Evolutionary conservation across 1,284 basidiomycete species (phyloP).

Genomic region (Rhizoctonia solani): DNA sequence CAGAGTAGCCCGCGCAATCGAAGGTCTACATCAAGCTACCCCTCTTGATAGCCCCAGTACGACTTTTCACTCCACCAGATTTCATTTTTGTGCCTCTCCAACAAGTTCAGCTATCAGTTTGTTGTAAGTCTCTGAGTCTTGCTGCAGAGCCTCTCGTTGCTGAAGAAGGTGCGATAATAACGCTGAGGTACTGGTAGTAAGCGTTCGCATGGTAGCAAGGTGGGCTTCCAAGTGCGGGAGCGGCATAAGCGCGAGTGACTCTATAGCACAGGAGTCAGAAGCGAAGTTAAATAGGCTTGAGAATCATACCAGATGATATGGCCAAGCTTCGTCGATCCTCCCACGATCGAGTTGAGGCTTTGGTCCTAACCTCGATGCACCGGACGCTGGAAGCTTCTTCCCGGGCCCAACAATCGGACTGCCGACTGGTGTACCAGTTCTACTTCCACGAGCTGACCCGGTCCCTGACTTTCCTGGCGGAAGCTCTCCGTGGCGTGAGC

Average conservation of each 20-base stretch:
- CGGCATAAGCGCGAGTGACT: slow-evolving; percentile 70
- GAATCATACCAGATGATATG: slow-evolving; percentile 65
- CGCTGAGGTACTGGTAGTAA: slow-evolving; percentile 73
- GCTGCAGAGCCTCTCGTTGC: slow-evolving; percentile 78
- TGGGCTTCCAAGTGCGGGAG: slow-evolving; percentile 65
- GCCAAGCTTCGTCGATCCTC: slow-evolving; percentile 68
- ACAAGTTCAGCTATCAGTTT: slow-evolving; percentile 78
- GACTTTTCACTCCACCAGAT: slow-evolving; percentile 19
- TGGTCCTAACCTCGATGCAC: slow-evolving; percentile 51
- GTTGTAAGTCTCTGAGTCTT: slow-evolving; percentile 87
- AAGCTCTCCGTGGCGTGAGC: slow-evolving; percentile 48
- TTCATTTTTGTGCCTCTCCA: slow-evolving; percentile 53
- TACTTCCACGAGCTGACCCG: slow-evolving; percentile 15
- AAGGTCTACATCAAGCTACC: slow-evolving; percentile 15
- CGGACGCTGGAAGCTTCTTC: slow-evolving; percentile 35
- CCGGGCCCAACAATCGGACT: slow-evolving; percentile 31
- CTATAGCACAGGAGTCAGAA: slow-evolving; percentile 50
- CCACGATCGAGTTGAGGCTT: slow-evolving; percentile 71
- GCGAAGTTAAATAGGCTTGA: background rate
- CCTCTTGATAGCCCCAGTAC: slow-evolving; percentile 11
- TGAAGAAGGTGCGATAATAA: slow-evolving; percentile 81
- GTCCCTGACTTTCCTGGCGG: slow-evolving; percentile 30
- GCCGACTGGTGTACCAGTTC: slow-evolving; percentile 31
- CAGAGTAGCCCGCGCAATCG: background rate
- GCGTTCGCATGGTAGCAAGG: slow-evolving; percentile 64